These are phyloP conservation scores for Umbelopsis sp. DNA, from an alignment of 192 early-diverging fungal genomes.

Conservation along the genomic window DNA sequence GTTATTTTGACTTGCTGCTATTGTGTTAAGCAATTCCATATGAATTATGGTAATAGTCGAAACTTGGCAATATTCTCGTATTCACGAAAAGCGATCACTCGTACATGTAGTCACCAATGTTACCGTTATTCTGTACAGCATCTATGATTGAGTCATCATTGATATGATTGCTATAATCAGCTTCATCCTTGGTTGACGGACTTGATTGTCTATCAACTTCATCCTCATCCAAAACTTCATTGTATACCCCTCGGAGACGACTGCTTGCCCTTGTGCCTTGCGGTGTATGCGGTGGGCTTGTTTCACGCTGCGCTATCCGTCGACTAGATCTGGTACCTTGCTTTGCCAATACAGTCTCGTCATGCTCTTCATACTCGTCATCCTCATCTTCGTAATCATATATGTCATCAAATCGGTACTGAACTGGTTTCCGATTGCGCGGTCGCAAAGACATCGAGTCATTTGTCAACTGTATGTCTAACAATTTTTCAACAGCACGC, in stretches of 20 bases:
- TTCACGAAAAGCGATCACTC: too few relatives aligned
- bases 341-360: neutral
- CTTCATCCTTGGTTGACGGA: neutral
- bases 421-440: conserved; percentile 17
- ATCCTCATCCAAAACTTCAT: conserved; percentile 1
- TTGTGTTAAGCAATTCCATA: too few relatives aligned
- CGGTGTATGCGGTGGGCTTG: neutral
- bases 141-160: neutral
- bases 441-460: conserved; percentile 18
- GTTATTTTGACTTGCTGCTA: too few relatives aligned
- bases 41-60: too few relatives aligned
- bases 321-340: neutral
- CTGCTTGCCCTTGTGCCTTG: conserved; percentile 13
- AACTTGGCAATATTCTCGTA: too few relatives aligned
- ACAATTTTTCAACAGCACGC: conserved; percentile 14
- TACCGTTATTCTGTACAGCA: too few relatives aligned
- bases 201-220: neutral
- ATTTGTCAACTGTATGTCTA: conserved; percentile 19
- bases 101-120: too few relatives aligned
- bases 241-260: neutral
- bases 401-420: conserved; percentile 23
- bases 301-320: conserved; percentile 1
- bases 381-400: conserved; percentile 28
- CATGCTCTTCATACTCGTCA: conserved; percentile 33
- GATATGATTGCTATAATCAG: neutral